Evolutionary conservation across 2,329 filamentous ascomycete species (phyloP).

Genomic region (Pseudodiploospora longispora): DNA sequence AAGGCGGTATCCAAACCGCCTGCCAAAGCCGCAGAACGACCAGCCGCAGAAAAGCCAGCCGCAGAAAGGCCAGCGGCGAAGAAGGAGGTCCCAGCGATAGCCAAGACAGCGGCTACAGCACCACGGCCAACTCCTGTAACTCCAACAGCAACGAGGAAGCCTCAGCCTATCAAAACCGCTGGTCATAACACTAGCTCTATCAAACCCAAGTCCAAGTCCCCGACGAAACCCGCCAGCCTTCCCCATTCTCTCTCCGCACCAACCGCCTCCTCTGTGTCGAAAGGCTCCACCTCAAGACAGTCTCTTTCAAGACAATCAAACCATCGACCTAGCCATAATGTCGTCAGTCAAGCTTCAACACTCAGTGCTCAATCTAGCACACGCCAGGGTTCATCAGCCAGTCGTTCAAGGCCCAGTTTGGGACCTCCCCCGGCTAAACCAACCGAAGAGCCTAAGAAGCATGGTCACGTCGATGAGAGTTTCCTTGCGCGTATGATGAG

Average conservation of each 20-base stretch:
- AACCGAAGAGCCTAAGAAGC: constrained; percentile 32
- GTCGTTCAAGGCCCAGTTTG: constrained; percentile 42
- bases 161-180: constrained; percentile 33
- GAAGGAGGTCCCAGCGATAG: constrained; percentile 24
- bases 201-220: constrained; percentile 56
- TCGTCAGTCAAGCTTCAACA: neutral
- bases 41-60: neutral
- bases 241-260: constrained; percentile 61
- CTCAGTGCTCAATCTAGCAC: constrained; percentile 26
- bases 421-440: constrained; percentile 51
- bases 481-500: constrained; percentile 80
- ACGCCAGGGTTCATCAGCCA: constrained; percentile 37
- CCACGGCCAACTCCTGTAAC: constrained; percentile 21
- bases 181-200: constrained; percentile 34
- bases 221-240: constrained; percentile 59
- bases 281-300: constrained; percentile 25
- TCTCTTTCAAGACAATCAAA: constrained; percentile 16
- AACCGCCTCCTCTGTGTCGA: constrained; percentile 62
- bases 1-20: constrained; percentile 21
- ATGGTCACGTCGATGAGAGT: constrained; percentile 54
- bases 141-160: constrained; percentile 33
- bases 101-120: constrained; percentile 18
- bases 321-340: constrained; percentile 7
- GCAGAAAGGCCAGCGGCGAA: constrained; percentile 19
- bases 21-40: constrained; percentile 12